phyloP scores from a whole-genome alignment of 1,139 yeast species.

The Lodderomyces jiufengensis region DNA sequence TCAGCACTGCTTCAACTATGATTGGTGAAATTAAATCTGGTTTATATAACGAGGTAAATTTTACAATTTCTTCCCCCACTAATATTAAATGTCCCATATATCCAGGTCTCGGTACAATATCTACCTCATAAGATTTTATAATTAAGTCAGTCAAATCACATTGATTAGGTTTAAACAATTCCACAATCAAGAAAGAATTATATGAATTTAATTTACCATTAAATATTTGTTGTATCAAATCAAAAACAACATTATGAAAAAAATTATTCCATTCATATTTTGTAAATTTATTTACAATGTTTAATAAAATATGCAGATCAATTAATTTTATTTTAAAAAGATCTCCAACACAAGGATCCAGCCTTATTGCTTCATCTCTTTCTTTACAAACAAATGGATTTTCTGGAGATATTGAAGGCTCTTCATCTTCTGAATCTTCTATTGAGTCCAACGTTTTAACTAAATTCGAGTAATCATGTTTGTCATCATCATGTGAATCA shows the following conservation, averaged over 20 bases:
- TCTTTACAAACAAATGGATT: constrained; percentile 45
- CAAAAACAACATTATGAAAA: constrained; percentile 50
- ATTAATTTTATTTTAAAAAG: constrained; percentile 39
- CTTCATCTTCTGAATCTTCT: constrained; percentile 46
- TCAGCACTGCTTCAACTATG: constrained; percentile 36
- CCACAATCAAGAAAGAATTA: constrained; percentile 46
- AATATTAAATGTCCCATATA: constrained; percentile 47
- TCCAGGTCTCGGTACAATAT: constrained; percentile 37
- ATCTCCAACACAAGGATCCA: constrained; percentile 43
- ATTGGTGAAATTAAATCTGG: constrained; percentile 46
- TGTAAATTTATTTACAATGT: constrained; percentile 37
- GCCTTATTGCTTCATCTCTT: constrained; percentile 31
- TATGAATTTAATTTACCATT: constrained; percentile 48
- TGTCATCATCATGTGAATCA: constrained; percentile 4
- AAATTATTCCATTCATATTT: constrained; percentile 47
- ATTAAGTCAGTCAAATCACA: constrained; percentile 36
- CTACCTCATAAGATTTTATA: constrained; percentile 25
- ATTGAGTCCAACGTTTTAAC: constrained; percentile 22
- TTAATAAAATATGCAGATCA: constrained; percentile 37
- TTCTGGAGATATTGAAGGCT: constrained; percentile 44
- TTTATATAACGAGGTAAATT: constrained; percentile 46
- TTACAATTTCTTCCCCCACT: constrained; percentile 48
- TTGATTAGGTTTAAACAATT: constrained; percentile 30
- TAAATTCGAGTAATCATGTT: constrained; percentile 13
- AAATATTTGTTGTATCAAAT: constrained; percentile 45